phyloP scores from a whole-genome alignment of 495 filamentous ascomycete genomes.

The Aspergillus olivimuriae region DNA sequence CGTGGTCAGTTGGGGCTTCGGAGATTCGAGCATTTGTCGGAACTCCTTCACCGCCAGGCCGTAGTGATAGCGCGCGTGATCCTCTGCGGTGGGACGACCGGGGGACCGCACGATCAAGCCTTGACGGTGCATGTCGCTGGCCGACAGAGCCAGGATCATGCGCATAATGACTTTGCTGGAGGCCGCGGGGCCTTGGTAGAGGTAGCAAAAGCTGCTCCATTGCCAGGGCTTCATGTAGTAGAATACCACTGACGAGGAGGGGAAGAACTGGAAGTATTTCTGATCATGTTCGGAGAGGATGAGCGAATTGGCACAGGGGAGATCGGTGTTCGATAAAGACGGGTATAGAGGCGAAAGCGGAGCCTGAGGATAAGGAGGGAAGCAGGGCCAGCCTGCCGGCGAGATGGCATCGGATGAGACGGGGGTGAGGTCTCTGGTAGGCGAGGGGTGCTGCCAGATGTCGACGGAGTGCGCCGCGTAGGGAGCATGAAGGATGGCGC shows the following conservation, averaged over 20 bases:
- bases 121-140: constrained; percentile 37
- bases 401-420: constrained; percentile 6
- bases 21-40: constrained; percentile 32
- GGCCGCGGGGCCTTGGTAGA: constrained; percentile 32
- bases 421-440: constrained; percentile 4
- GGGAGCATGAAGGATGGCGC: constrained; percentile 1
- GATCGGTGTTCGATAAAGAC: constrained; percentile 17
- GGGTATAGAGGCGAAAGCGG: constrained; percentile 19
- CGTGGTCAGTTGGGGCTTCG: constrained; percentile 20
- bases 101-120: constrained; percentile 23
- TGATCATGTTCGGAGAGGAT: constrained; percentile 30
- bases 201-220: constrained; percentile 37
- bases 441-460: not conserved
- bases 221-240: constrained; percentile 41
- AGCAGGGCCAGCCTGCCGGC: constrained; percentile 1
- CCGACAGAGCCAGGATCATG: constrained; percentile 36
- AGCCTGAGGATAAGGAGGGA: constrained; percentile 1
- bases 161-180: constrained; percentile 39
- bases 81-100: constrained; percentile 29
- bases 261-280: constrained; percentile 38
- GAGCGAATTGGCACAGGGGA: constrained; percentile 33
- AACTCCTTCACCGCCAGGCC: constrained; percentile 38
- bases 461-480: constrained; percentile 1
- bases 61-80: constrained; percentile 37
- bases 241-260: constrained; percentile 34